Percentiles rank a stretch among this genome's conserved stretches.
These are phyloP conservation scores for Lyophyllum decastes DNA, from an alignment of 768 basidiomycete species.

Conservation along the genomic window DNA sequence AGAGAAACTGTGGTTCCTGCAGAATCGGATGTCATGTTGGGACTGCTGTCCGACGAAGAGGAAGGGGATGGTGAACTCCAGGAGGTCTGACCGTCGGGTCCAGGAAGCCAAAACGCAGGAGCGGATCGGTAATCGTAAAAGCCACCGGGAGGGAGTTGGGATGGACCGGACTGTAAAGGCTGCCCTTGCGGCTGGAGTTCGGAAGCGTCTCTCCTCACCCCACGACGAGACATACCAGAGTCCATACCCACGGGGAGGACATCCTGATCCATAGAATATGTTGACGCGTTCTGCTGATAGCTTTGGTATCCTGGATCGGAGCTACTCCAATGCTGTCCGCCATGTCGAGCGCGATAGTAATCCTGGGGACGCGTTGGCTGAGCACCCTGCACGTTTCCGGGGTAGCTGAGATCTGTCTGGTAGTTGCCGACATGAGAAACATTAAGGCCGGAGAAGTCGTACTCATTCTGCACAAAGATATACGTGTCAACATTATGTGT, in stretches of 20 bases:
- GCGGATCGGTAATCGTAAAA: neutral
- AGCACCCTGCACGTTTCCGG: neutral
- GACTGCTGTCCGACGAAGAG: slow-evolving; percentile 5
- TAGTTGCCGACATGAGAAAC: neutral
- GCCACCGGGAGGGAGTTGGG: neutral
- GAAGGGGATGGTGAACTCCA: slow-evolving; percentile 3
- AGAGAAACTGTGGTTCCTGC: neutral
- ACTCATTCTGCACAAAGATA: neutral
- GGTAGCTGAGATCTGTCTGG: neutral
- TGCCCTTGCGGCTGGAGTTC: neutral
- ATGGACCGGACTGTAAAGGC: neutral
- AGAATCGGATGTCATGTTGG: neutral
- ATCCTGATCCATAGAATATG: neutral
- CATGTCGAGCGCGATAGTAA: slow-evolving; percentile 3
- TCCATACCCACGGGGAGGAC: neutral
- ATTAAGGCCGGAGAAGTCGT: slow-evolving; percentile 5
- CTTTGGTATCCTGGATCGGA: neutral
- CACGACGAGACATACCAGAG: neutral
- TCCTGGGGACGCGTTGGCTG: slow-evolving; percentile 5
- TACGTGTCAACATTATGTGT: neutral
- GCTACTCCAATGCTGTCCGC: neutral
- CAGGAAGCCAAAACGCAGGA: neutral
- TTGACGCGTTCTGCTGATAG: neutral
- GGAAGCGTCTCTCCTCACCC: neutral
- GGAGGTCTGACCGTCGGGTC: neutral